phyloP scores from a whole-genome alignment of 805 yeast species.

The Sungouiozyma ichnusensis region DNA sequence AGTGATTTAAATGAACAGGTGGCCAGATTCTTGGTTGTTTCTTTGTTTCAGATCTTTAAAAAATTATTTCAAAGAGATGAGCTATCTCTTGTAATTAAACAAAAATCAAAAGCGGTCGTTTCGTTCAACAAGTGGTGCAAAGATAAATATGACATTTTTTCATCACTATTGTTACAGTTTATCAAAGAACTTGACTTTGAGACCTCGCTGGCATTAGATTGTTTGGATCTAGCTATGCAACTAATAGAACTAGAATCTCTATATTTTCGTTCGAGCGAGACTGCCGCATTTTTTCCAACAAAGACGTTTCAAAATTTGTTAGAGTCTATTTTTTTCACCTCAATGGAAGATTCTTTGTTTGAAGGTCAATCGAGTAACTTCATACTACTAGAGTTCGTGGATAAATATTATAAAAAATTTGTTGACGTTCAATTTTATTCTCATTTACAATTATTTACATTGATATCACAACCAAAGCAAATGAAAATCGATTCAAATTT shows the following conservation, averaged over 20 bases:
- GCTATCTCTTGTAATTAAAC: conserved; percentile 13
- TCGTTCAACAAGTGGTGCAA: conserved; percentile 53
- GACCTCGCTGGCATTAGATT: conserved; percentile 42
- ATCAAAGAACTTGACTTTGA: conserved; percentile 33
- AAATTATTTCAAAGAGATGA: conserved; percentile 27
- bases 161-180: conserved; percentile 33
- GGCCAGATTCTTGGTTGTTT: conserved; percentile 22
- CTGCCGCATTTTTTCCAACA: conserved; percentile 56
- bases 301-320: conserved; percentile 37
- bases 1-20: conserved; percentile 13
- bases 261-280: conserved; percentile 38
- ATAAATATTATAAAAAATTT: conserved; percentile 41
- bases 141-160: conserved; percentile 46
- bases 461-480: conserved; percentile 6
- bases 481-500: background rate
- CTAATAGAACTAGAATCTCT: conserved; percentile 46
- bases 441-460: conserved; percentile 37
- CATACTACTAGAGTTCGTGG: conserved; percentile 45
- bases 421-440: conserved; percentile 77
- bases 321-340: conserved; percentile 29
- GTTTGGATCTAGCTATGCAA: conserved; percentile 45
- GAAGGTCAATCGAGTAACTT: conserved; percentile 34
- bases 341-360: conserved; percentile 26
- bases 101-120: conserved; percentile 15
- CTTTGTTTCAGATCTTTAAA: conserved; percentile 25